These are phyloP conservation scores for Exophiala spinifera DNA, from an alignment of 2,329 filamentous ascomycete genomes.

Conservation along the genomic window DNA sequence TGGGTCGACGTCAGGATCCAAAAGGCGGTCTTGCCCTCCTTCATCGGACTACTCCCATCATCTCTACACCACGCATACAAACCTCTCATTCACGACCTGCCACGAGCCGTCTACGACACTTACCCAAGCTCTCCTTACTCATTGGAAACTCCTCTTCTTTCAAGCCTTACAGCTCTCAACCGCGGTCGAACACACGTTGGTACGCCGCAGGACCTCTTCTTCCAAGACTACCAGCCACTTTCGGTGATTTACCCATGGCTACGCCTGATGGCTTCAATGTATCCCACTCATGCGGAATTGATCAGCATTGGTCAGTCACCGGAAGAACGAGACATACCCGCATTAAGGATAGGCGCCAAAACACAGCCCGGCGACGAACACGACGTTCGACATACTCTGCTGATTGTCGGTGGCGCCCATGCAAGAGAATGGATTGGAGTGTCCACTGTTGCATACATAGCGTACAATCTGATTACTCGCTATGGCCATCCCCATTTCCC, in stretches of 20 bases:
- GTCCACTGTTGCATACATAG: slow-evolving; percentile 84
- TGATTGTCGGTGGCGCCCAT: slow-evolving; percentile 83
- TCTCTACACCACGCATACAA: slow-evolving; percentile 70
- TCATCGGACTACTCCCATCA: slow-evolving; percentile 73
- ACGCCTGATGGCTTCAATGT: slow-evolving; percentile 83
- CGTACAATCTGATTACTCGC: slow-evolving; percentile 80
- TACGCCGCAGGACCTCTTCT: slow-evolving; percentile 66
- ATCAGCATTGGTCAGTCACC: slow-evolving; percentile 79
- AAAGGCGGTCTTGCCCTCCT: slow-evolving; percentile 67
- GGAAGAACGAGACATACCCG: slow-evolving; percentile 82
- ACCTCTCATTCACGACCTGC: slow-evolving; percentile 75
- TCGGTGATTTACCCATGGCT: slow-evolving; percentile 88
- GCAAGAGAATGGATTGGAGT: slow-evolving; percentile 96
- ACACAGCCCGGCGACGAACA: slow-evolving; percentile 39
- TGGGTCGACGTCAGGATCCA: slow-evolving; percentile 82
- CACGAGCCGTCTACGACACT: slow-evolving; percentile 71
- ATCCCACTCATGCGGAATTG: slow-evolving; percentile 72
- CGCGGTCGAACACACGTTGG: slow-evolving; percentile 38
- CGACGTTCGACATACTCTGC: slow-evolving; percentile 64
- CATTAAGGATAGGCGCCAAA: slow-evolving; percentile 65
- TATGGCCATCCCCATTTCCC: slow-evolving; percentile 65
- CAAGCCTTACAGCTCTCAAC: slow-evolving; percentile 29
- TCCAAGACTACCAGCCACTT: slow-evolving; percentile 85
- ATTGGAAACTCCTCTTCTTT: slow-evolving; percentile 20
- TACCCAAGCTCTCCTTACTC: slow-evolving; percentile 52